A percentile compares a stretch with the other conserved stretches of the same genome.
phyloP scores from a whole-genome alignment of 2,329 filamentous ascomycete species.

The Xylaria arbuscula region DNA sequence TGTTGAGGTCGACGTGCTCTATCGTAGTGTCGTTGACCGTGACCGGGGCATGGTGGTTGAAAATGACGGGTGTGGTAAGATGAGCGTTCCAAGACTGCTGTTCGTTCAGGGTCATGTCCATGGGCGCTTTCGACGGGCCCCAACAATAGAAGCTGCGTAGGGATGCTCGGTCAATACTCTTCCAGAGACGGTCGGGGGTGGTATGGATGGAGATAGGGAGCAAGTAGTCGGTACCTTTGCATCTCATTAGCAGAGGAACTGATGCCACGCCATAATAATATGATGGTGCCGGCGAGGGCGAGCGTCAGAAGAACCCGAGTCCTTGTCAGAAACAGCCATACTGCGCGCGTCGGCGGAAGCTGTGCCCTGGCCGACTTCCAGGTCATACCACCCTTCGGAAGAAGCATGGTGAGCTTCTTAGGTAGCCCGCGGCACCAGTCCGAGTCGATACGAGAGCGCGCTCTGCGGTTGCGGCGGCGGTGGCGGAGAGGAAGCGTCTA shows the following conservation, averaged over 20 bases:
- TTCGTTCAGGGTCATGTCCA: slow-evolving; percentile 94
- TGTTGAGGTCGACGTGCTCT: slow-evolving; percentile 83
- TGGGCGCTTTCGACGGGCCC: slow-evolving; percentile 93
- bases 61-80: slow-evolving; percentile 90
- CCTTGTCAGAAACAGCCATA: slow-evolving; percentile 76
- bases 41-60: slow-evolving; percentile 92
- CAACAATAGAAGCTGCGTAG: slow-evolving; percentile 90
- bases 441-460: slow-evolving; percentile 40
- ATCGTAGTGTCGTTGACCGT: slow-evolving; percentile 86
- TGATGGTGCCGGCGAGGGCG: slow-evolving; percentile 73
- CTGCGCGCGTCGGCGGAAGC: slow-evolving; percentile 79
- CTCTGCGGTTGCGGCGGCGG: slow-evolving; percentile 7
- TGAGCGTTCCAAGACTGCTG: slow-evolving; percentile 89
- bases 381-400: slow-evolving; percentile 87
- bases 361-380: slow-evolving; percentile 90
- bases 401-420: slow-evolving; percentile 74
- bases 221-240: slow-evolving; percentile 74
- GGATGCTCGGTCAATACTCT: slow-evolving; percentile 38
- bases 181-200: slow-evolving; percentile 17
- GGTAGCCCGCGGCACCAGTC: slow-evolving; percentile 58
- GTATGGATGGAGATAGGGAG: slow-evolving; percentile 8
- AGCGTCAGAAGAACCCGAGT: slow-evolving; percentile 82
- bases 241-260: slow-evolving; percentile 84
- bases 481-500: not conserved
- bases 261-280: slow-evolving; percentile 90